These are phyloP conservation scores for Rhodomyrtus psidioides DNA, from an alignment of 441 rosid genomes.

Conservation along the genomic window DNA sequence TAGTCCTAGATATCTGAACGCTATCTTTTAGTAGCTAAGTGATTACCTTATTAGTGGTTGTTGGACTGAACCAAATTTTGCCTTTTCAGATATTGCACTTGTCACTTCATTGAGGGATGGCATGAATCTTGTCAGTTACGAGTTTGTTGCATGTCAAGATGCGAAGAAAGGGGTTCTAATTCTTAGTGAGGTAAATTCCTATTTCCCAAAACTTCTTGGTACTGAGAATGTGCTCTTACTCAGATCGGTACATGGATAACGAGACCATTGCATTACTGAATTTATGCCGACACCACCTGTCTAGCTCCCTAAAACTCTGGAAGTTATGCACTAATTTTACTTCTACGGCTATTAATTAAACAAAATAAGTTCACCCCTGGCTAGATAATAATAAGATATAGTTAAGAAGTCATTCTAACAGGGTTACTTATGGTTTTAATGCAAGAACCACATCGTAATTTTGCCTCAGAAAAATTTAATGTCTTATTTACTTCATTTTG, in stretches of 20 bases:
- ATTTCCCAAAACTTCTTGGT: not conserved
- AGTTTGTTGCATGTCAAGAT: conserved; percentile 98
- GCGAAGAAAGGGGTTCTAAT: conserved; percentile 96
- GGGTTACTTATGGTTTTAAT: not conserved
- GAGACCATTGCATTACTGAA: not conserved
- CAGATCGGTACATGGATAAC: not conserved
- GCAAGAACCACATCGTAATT: not conserved
- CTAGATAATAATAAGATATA: not conserved
- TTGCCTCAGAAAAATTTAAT: not conserved
- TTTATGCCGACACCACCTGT: not conserved
- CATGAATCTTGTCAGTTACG: conserved; percentile 99
- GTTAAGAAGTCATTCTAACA: not conserved
- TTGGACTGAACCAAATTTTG: not conserved
- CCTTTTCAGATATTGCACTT: conserved; percentile 79
- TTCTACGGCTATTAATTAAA: not conserved
- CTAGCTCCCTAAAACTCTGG: not conserved
- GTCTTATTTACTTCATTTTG: not conserved
- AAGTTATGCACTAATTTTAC: not conserved
- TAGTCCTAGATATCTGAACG: not conserved
- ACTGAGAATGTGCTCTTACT: not conserved
- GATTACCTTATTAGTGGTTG: not conserved
- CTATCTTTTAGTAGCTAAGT: not conserved
- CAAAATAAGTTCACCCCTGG: not conserved
- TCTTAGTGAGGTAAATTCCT: conserved; percentile 82
- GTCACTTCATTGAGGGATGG: conserved; percentile 99